phyloP scores from a whole-genome alignment of 306 rosid genomes.

The Cicer yamashitae region DNA sequence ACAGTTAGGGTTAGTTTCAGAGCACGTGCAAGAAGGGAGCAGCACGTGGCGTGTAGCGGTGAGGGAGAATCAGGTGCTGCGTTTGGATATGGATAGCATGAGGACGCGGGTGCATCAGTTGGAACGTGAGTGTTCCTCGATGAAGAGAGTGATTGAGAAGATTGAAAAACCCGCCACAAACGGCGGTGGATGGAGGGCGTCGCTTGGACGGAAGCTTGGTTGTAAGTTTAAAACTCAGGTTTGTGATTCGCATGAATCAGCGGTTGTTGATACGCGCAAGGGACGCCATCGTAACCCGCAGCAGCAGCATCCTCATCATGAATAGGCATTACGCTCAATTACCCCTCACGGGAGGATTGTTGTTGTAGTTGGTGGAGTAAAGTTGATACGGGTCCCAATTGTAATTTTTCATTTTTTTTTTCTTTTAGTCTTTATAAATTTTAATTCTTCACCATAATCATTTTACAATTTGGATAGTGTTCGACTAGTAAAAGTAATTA shows the following conservation, averaged over 20 bases:
- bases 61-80: conserved; percentile 97
- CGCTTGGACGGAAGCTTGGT: conserved; percentile 72
- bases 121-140: conserved; percentile 90
- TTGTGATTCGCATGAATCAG: conserved; percentile 82
- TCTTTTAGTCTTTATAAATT: conserved; percentile 8
- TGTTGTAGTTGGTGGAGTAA: conserved; percentile 36
- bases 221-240: conserved; percentile 97
- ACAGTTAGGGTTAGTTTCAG: conserved; percentile 25
- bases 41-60: conserved; percentile 78
- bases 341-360: conserved; percentile 46
- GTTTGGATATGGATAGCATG: conserved; percentile 98
- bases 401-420: conserved; percentile 38
- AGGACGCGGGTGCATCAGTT: conserved; percentile 97
- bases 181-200: conserved; percentile 55
- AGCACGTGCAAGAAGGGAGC: conserved; percentile 47
- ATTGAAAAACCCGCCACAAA: conserved; percentile 57
- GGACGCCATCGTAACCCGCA: conserved; percentile 58
- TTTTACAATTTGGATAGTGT: not conserved
- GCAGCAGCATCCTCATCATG: conserved; percentile 59
- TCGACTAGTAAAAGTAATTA: no score
- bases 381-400: conserved; percentile 38
- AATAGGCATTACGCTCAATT: conserved; percentile 40
- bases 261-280: conserved; percentile 72
- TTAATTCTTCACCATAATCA: conserved; percentile 11
- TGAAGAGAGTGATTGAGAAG: conserved; percentile 79